These are phyloP conservation scores for Suillus bovinus DNA, from an alignment of 768 basidiomycete species.

Conservation along the genomic window DNA sequence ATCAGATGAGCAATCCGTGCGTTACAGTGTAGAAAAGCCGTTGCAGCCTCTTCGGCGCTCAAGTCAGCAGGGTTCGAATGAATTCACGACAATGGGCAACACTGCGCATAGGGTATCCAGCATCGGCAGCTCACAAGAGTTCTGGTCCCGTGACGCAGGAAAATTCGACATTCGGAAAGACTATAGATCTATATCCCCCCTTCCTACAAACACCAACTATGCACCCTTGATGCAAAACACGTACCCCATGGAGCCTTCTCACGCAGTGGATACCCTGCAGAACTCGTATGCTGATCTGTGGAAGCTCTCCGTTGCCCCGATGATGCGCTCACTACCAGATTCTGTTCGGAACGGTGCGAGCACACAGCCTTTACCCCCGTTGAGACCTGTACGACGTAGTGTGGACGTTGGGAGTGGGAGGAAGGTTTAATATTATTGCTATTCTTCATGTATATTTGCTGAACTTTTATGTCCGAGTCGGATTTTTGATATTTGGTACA, in stretches of 20 bases:
- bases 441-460: background rate
- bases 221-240: constrained; percentile 1
- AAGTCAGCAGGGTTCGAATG: constrained; percentile 11
- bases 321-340: background rate
- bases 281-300: constrained; percentile 7
- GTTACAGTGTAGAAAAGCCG: constrained; percentile 21
- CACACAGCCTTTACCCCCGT: constrained; percentile 13
- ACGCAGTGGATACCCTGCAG: background rate
- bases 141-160: constrained; percentile 26
- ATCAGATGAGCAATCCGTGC: constrained; percentile 14
- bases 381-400: constrained; percentile 29
- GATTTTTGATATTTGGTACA: background rate
- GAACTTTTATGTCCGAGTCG: background rate
- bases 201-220: background rate
- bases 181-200: constrained; percentile 1
- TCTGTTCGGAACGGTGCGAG: background rate
- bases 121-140: constrained; percentile 21
- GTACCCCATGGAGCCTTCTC: constrained; percentile 9
- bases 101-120: constrained; percentile 14
- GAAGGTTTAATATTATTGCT: background rate
- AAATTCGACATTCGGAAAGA: background rate
- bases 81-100: background rate
- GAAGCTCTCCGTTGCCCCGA: constrained; percentile 9
- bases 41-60: constrained; percentile 26
- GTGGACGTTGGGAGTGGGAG: constrained; percentile 11